Evolutionary conservation across 2,329 filamentous ascomycete species (phyloP).

Genomic region (Aphanoascus verrucosus): DNA sequence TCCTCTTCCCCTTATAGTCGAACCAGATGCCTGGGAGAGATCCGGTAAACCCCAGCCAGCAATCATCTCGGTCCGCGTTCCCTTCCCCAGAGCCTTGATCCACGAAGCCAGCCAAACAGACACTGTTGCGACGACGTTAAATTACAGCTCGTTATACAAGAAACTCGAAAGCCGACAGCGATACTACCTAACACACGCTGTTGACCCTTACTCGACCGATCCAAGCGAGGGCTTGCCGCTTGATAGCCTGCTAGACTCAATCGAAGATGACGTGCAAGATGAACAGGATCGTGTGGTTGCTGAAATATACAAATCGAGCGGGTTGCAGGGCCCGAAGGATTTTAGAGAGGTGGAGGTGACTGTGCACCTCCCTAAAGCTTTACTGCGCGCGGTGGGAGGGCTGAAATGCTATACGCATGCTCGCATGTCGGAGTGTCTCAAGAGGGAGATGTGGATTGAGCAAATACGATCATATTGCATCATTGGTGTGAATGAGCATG

Average conservation of each 20-base stretch:
- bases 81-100: constrained; percentile 32
- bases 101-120: constrained; percentile 33
- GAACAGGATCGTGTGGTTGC: not conserved
- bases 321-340: too few species aligned
- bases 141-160: constrained; percentile 40
- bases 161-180: constrained; percentile 24
- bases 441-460: constrained; percentile 34
- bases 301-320: not conserved
- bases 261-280: not conserved
- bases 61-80: constrained; percentile 34
- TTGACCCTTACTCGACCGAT: not conserved
- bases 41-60: constrained; percentile 37
- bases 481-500: constrained; percentile 44
- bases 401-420: constrained; percentile 28
- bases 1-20: constrained; percentile 33
- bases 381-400: constrained; percentile 36
- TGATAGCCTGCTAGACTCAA: not conserved
- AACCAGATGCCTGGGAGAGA: constrained; percentile 39
- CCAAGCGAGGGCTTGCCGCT: not conserved
- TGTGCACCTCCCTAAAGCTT: constrained; percentile 36
- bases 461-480: constrained; percentile 38
- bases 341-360: constrained; percentile 18
- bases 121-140: constrained; percentile 36
- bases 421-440: constrained; percentile 23
- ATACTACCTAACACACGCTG: not conserved